A percentile compares a stretch with the other conserved stretches of the same genome.
Evolutionary conservation across 257 asterid genomes (phyloP).

Genomic region (Jacaranda mimosifolia): DNA sequence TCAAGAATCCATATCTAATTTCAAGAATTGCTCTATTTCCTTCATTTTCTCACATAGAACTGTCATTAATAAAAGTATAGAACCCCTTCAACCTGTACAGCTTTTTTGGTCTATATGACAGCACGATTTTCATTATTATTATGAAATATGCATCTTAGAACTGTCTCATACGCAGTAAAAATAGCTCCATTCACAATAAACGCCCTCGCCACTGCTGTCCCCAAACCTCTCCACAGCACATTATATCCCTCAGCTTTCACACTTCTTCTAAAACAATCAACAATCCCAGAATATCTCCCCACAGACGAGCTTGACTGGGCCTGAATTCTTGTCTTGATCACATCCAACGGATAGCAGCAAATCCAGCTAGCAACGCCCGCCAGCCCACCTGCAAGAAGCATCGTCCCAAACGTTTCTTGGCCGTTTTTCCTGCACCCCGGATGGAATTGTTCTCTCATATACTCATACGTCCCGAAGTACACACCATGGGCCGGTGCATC

Average conservation of each 20-base stretch:
- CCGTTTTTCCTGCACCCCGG: constrained; percentile 83
- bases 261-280: constrained; percentile 70
- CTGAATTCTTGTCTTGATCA: constrained; percentile 79
- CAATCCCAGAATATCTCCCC: constrained; percentile 59
- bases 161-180: constrained; percentile 79
- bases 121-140: constrained; percentile 33
- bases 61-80: no score
- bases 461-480: constrained; percentile 80
- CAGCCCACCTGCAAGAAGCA: constrained; percentile 82
- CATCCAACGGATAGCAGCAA: constrained; percentile 76
- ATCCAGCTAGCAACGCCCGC: constrained; percentile 90
- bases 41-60: no score
- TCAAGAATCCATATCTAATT: constrained; percentile 13
- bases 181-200: constrained; percentile 81
- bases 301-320: constrained; percentile 52
- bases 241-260: constrained; percentile 69
- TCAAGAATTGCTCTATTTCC: background rate
- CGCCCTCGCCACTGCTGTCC: constrained; percentile 86
- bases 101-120: constrained; percentile 7
- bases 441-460: constrained; percentile 66
- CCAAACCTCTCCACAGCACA: constrained; percentile 86
- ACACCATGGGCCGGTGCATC: constrained; percentile 78
- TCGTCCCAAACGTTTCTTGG: constrained; percentile 67
- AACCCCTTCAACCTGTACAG: no score
- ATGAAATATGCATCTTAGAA: constrained; percentile 56